These are phyloP conservation scores for Penicillium sp. DNA, from an alignment of 2,329 filamentous ascomycete species.

Conservation along the genomic window DNA sequence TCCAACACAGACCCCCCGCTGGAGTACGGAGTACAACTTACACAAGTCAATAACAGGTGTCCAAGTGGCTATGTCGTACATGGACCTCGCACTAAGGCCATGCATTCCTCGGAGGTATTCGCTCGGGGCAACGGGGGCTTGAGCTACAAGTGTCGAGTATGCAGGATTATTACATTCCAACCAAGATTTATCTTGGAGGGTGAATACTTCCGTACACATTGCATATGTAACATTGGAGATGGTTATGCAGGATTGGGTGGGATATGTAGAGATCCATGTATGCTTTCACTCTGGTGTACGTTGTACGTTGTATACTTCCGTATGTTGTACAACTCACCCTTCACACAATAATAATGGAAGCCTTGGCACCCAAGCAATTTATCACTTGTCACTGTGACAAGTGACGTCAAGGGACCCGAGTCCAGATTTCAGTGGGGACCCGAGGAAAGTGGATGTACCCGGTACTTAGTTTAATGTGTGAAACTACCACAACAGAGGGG, in stretches of 20 bases:
- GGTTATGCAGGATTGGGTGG: background rate
- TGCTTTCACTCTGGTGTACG: too few relatives aligned
- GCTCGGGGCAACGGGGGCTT: conserved; percentile 4
- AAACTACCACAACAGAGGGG: background rate
- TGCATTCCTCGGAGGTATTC: conserved; percentile 6
- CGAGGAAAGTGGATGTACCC: conserved; percentile 8
- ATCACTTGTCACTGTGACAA: conserved; percentile 1
- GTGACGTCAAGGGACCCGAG: conserved; percentile 9
- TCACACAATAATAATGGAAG: too few relatives aligned
- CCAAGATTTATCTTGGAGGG: background rate
- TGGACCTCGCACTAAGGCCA: conserved; percentile 9
- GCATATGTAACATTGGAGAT: background rate
- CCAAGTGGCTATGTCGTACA: conserved; percentile 10
- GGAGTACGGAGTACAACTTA: background rate
- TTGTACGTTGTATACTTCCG: background rate
- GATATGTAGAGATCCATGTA: too few relatives aligned
- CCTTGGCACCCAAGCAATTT: too few relatives aligned
- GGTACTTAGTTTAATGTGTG: background rate
- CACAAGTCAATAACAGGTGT: background rate
- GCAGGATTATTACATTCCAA: conserved; percentile 8
- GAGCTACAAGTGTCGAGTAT: background rate
- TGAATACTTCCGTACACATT: background rate
- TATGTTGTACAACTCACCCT: too few relatives aligned
- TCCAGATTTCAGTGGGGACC: conserved; percentile 11
- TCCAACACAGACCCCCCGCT: background rate